phyloP scores from a whole-genome alignment of 2,329 filamentous ascomycete species.

The Diaporthe sp. region DNA sequence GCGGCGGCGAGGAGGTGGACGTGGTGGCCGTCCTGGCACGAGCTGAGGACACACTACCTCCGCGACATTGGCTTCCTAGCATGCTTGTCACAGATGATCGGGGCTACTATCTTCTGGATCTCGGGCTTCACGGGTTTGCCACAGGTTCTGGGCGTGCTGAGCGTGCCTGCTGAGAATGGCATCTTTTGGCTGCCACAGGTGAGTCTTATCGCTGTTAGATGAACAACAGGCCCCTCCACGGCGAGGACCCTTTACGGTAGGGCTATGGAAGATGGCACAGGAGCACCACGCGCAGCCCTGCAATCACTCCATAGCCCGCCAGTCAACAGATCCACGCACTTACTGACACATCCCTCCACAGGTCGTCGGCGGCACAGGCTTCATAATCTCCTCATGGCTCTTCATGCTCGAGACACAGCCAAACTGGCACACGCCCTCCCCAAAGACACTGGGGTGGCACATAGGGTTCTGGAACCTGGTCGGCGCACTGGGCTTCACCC shows the following conservation, averaged over 20 bases:
- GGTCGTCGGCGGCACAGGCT: conserved; percentile 72
- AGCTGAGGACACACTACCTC: conserved; percentile 71
- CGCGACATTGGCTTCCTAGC: conserved; percentile 75
- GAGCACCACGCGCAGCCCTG: not conserved
- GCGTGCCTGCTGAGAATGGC: conserved; percentile 60
- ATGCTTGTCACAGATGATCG: conserved; percentile 67
- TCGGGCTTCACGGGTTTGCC: conserved; percentile 72
- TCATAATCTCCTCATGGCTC: conserved; percentile 69
- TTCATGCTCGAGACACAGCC: conserved; percentile 78
- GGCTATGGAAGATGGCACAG: not conserved
- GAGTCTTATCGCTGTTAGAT: conserved; percentile 44
- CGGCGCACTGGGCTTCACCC: conserved; percentile 73
- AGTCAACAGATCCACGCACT: not conserved
- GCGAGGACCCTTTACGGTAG: no score
- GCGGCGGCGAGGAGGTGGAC: conserved; percentile 58
- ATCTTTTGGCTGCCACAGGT: conserved; percentile 74
- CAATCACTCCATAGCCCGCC: not conserved
- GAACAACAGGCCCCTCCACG: no score
- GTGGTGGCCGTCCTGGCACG: conserved; percentile 71
- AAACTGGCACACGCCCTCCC: conserved; percentile 72
- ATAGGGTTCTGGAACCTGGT: conserved; percentile 76
- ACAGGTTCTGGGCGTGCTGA: conserved; percentile 65
- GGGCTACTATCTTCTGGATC: conserved; percentile 75
- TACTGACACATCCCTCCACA: conserved; percentile 55
- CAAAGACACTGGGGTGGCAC: conserved; percentile 73